Conservation (phyloP, 805 yeast genomes). For the Teunomyces stri region DNA sequence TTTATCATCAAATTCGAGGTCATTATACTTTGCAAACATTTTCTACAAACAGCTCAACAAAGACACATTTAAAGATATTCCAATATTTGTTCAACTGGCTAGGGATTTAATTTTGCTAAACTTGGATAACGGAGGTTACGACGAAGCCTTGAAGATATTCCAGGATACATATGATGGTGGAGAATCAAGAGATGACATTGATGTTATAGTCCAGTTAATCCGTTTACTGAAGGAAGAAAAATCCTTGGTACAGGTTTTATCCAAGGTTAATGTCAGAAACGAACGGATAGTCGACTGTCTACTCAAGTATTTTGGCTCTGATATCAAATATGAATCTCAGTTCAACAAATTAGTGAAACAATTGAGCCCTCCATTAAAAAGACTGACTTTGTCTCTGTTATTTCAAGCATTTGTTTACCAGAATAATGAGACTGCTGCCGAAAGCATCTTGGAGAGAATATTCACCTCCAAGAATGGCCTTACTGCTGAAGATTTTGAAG, state of each 20-base stretch:
- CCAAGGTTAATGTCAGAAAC: neutral
- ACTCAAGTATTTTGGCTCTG: conserved; percentile 18
- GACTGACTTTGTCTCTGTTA: conserved; percentile 33
- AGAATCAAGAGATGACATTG: neutral
- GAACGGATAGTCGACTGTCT: conserved; percentile 13
- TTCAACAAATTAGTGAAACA: conserved; percentile 20
- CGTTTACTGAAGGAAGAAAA: conserved; percentile 3
- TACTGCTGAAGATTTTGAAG: conserved; percentile 23
- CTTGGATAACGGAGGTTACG: neutral
- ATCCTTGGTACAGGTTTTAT: neutral
- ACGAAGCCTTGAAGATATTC: conserved; percentile 7
- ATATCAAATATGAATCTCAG: conserved; percentile 4
- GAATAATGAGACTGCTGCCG: conserved; percentile 27
- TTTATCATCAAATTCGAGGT: conserved; percentile 5
- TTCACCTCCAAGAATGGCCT: conserved; percentile 27
- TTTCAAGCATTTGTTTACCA: conserved; percentile 27
- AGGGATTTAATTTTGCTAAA: conserved; percentile 6
- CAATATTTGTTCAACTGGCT: neutral
- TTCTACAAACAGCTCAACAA: conserved; percentile 1
- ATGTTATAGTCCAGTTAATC: neutral
- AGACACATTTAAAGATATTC: neutral
- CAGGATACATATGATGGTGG: neutral
- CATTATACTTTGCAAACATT: conserved; percentile 9
- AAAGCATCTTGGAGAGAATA: conserved; percentile 27
- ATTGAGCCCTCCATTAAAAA: conserved; percentile 28